Evolutionary conservation across 805 yeast genomes (phyloP).

Genomic region (Candida oleophila): DNA sequence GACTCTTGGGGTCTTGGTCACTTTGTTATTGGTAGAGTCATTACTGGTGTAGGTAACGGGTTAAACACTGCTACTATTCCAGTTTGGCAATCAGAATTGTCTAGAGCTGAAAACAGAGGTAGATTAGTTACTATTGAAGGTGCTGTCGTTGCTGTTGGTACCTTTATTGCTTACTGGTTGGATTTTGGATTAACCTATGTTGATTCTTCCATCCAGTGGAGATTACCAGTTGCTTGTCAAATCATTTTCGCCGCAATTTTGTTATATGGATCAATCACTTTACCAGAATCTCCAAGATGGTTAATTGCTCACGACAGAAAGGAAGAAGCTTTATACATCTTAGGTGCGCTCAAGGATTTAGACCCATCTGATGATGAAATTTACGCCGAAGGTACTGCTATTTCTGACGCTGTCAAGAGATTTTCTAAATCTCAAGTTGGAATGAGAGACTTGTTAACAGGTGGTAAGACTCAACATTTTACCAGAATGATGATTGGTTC

Average conservation of each 20-base stretch:
- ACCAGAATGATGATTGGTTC: constrained; percentile 62
- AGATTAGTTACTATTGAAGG: constrained; percentile 41
- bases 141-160: constrained; percentile 64
- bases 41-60: constrained; percentile 46
- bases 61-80: constrained; percentile 45
- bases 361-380: constrained; percentile 37
- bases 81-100: constrained; percentile 48
- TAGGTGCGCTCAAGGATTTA: constrained; percentile 42
- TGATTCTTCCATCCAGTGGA: constrained; percentile 41
- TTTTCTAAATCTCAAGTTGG: constrained; percentile 46
- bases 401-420: constrained; percentile 50
- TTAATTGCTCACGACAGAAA: constrained; percentile 51
- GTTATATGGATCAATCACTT: constrained; percentile 38
- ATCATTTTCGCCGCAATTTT: constrained; percentile 52
- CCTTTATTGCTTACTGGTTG: constrained; percentile 68
- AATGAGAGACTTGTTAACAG: constrained; percentile 40
- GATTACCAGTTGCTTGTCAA: constrained; percentile 57
- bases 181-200: constrained; percentile 67
- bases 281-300: constrained; percentile 79
- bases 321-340: constrained; percentile 47
- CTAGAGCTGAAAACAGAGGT: constrained; percentile 43
- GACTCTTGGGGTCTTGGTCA: constrained; percentile 61
- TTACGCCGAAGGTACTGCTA: constrained; percentile 43
- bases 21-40: constrained; percentile 59
- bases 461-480: constrained; percentile 62